phyloP scores from a whole-genome alignment of 2,329 filamentous ascomycete genomes.

The Neonectria hederae region DNA sequence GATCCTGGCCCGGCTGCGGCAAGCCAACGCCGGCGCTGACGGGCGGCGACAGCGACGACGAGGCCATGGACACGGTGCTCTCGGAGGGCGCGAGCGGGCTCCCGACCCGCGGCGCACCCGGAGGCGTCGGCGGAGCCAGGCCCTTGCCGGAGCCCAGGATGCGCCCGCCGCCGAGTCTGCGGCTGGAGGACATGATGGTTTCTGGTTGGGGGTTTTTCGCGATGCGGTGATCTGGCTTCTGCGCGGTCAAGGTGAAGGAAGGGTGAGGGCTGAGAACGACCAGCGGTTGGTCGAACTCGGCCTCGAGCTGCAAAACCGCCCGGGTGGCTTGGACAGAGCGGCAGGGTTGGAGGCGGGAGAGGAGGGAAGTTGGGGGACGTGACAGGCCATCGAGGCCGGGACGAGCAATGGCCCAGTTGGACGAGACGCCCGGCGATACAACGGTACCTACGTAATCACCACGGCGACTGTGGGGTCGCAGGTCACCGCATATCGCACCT shows the following conservation, averaged over 20 bases:
- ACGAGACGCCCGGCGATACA: neutral
- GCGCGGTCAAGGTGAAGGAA: too few relatives aligned
- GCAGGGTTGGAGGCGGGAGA: constrained; percentile 10
- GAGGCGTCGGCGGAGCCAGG: constrained; percentile 70
- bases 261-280: constrained; percentile 43
- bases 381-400: constrained; percentile 3
- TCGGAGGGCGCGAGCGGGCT: constrained; percentile 66
- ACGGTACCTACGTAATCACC: neutral
- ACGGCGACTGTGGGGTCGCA: neutral
- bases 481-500: constrained; percentile 1
- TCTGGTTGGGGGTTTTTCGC: too few relatives aligned
- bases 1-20: constrained; percentile 78
- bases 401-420: neutral
- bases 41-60: constrained; percentile 73
- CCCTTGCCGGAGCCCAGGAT: constrained; percentile 88
- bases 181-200: constrained; percentile 79
- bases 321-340: constrained; percentile 12
- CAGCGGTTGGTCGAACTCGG: constrained; percentile 47
- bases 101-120: constrained; percentile 54
- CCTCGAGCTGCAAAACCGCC: constrained; percentile 45
- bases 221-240: neutral
- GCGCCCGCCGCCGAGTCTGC: constrained; percentile 91
- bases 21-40: constrained; percentile 64
- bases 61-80: constrained; percentile 82
- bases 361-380: constrained; percentile 1